These are phyloP conservation scores for Dendrothele bispora DNA, from an alignment of 768 basidiomycete genomes.

Conservation along the genomic window DNA sequence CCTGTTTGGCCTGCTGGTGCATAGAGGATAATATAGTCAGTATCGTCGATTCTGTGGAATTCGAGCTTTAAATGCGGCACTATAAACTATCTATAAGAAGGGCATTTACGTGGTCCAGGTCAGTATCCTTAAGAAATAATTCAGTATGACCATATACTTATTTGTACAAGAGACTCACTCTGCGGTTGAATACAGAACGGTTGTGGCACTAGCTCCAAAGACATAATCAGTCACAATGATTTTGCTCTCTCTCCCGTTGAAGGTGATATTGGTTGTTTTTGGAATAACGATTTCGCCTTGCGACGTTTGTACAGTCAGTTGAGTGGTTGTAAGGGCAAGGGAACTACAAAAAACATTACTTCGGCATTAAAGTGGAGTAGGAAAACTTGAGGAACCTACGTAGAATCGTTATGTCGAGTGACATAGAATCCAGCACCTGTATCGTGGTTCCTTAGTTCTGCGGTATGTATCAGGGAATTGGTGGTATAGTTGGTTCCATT, in stretches of 20 bases:
- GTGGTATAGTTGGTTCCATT: conserved; percentile 53
- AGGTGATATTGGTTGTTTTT: conserved; percentile 34
- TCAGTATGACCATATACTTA: no score
- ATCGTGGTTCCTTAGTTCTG: conserved; percentile 45
- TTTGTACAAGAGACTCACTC: conserved; percentile 33
- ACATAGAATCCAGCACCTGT: conserved; percentile 50
- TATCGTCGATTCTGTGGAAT: conserved; percentile 33
- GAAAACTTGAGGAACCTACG: conserved; percentile 25
- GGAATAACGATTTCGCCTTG: conserved; percentile 39
- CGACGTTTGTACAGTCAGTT: conserved; percentile 44
- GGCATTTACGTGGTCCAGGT: conserved; percentile 51
- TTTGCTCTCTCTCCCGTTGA: conserved; percentile 50
- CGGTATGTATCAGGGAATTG: conserved; percentile 40
- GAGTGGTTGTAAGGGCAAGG: conserved; percentile 41
- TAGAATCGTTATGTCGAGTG: conserved; percentile 43
- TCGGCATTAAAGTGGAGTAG: background rate
- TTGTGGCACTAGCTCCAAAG: conserved; percentile 35
- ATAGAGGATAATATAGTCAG: conserved; percentile 45
- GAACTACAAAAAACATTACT: conserved; percentile 36
- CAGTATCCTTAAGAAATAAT: conserved; percentile 46
- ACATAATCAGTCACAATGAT: conserved; percentile 49
- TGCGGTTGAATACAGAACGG: conserved; percentile 45
- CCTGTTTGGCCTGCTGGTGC: conserved; percentile 40
- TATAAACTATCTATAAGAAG: background rate
- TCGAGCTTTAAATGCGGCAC: background rate